These are phyloP conservation scores for Exsudoporus frostii DNA, from an alignment of 768 basidiomycete species.

Conservation along the genomic window DNA sequence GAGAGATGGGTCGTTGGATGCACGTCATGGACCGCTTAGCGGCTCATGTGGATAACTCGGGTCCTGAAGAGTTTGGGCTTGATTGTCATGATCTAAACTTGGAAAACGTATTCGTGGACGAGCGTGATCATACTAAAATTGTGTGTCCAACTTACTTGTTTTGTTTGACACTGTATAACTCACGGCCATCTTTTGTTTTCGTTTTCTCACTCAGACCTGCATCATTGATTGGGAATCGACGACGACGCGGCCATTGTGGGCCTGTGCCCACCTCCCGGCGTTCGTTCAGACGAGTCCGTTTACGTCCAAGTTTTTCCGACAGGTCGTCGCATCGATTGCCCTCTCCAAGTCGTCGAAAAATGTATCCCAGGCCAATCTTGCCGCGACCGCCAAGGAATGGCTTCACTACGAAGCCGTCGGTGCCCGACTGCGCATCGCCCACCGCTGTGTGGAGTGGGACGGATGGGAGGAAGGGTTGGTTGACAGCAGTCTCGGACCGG, in stretches of 20 bases:
- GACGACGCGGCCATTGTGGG: conserved; percentile 84
- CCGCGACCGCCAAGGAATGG: conserved; percentile 63
- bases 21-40: conserved; percentile 60
- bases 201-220: conserved; percentile 53
- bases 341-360: conserved; percentile 21
- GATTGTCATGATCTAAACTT: conserved; percentile 85
- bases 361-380: conserved; percentile 30
- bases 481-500: conserved; percentile 69
- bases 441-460: conserved; percentile 84
- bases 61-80: conserved; percentile 64
- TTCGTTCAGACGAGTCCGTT: conserved; percentile 79
- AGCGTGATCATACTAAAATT: conserved; percentile 60
- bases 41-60: conserved; percentile 29
- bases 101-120: conserved; percentile 83
- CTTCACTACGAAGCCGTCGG: conserved; percentile 68
- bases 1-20: conserved; percentile 74
- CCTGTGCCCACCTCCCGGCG: conserved; percentile 76
- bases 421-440: conserved; percentile 65
- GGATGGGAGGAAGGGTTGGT: conserved; percentile 88
- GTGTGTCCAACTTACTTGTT: conserved; percentile 44
- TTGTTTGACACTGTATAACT: background rate
- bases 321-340: conserved; percentile 52
- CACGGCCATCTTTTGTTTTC: background rate
- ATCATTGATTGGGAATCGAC: conserved; percentile 92
- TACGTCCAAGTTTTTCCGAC: conserved; percentile 66